phyloP scores from a whole-genome alignment of 345 rosid species.

The Populus nigra region DNA sequence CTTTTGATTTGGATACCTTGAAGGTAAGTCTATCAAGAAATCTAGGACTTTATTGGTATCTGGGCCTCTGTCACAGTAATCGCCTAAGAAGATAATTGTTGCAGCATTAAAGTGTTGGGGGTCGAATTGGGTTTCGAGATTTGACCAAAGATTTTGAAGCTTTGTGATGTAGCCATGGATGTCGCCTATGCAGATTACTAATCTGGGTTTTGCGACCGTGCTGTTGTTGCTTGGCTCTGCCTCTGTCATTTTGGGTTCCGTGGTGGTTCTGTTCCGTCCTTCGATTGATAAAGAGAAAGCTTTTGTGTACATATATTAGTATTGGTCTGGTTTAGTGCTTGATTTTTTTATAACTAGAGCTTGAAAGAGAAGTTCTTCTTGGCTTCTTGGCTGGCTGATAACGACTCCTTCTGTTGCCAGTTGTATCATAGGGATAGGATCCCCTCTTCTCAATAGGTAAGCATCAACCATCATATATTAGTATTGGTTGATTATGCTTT shows the following conservation, averaged over 20 bases:
- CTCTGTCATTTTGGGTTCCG: background rate
- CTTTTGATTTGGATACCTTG: slow-evolving; percentile 49
- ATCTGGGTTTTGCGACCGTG: slow-evolving; percentile 32
- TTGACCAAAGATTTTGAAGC: slow-evolving; percentile 69
- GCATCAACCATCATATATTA: too few relatives aligned
- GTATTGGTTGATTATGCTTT: too few relatives aligned
- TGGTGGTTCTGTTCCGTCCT: too few relatives aligned
- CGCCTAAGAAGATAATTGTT: slow-evolving; percentile 76
- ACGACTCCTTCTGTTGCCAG: too few relatives aligned
- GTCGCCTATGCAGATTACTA: slow-evolving; percentile 72
- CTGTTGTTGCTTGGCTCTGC: background rate
- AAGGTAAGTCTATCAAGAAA: slow-evolving; percentile 51
- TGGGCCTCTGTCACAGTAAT: slow-evolving; percentile 89
- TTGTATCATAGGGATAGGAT: too few relatives aligned
- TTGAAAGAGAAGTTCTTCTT: too few relatives aligned
- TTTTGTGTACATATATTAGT: too few relatives aligned
- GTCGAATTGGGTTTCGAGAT: slow-evolving; percentile 47
- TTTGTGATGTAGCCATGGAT: slow-evolving; percentile 66
- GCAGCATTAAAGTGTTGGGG: slow-evolving; percentile 53
- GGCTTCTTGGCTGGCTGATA: too few relatives aligned
- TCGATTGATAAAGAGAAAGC: too few relatives aligned
- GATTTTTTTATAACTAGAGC: too few relatives aligned
- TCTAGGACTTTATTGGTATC: slow-evolving; percentile 59
- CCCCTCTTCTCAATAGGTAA: too few relatives aligned
- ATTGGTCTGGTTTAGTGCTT: too few relatives aligned